Evolutionary conservation across 75 land plant genomes (phyloP).

Genomic region (Sequoiadendron giganteum): DNA sequence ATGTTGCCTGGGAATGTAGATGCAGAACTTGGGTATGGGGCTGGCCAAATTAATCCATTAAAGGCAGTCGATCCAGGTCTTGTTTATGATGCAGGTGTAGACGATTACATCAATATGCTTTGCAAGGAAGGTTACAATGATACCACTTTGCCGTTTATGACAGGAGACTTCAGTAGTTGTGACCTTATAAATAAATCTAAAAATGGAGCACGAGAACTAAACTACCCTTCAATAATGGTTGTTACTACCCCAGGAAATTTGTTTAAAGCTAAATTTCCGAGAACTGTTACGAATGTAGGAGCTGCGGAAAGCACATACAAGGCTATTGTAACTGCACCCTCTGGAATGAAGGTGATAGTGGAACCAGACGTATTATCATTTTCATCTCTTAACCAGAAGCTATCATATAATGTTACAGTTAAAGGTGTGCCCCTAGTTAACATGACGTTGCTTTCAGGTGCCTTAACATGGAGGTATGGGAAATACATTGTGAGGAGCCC

Average conservation of each 20-base stretch:
- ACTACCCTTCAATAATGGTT: constrained; percentile 1
- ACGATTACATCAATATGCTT: not conserved
- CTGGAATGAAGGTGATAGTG: constrained; percentile 34
- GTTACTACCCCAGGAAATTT: not conserved
- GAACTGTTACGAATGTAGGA: constrained; percentile 84
- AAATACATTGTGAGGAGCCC: constrained; percentile 62
- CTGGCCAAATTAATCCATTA: constrained; percentile 40
- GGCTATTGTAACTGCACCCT: constrained; percentile 32
- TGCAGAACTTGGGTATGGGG: constrained; percentile 41
- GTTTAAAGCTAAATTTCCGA: not conserved
- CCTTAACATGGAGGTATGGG: constrained; percentile 54
- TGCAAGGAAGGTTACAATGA: not conserved
- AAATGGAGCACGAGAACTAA: not conserved
- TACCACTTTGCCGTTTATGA: not conserved
- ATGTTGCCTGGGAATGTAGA: constrained; percentile 21
- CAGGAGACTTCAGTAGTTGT: not conserved
- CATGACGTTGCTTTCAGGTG: constrained; percentile 12
- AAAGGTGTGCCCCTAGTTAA: not conserved
- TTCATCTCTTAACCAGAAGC: constrained; percentile 36
- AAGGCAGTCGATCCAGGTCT: constrained; percentile 42
- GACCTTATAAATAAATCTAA: not conserved
- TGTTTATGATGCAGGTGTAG: constrained; percentile 30
- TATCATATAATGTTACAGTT: constrained; percentile 46
- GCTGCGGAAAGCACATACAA: constrained; percentile 43
- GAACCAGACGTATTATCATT: constrained; percentile 51